Evolutionary conservation across 2,329 filamentous ascomycete genomes (phyloP).

Genomic region (Alternaria arborescens): DNA sequence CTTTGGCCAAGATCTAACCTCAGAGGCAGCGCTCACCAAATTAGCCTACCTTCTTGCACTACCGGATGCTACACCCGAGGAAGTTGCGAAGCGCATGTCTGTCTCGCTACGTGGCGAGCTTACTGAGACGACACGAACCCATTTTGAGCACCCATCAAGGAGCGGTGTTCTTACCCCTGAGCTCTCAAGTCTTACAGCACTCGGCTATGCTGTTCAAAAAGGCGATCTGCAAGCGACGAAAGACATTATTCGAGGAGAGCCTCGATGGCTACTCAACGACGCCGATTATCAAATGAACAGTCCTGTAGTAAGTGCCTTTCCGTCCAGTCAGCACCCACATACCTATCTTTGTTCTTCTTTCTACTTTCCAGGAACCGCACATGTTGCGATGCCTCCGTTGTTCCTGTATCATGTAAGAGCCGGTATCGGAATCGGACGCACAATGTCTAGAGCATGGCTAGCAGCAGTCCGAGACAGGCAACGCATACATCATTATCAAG

Average conservation of each 20-base stretch:
- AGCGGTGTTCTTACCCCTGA: constrained; percentile 62
- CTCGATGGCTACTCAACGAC: constrained; percentile 73
- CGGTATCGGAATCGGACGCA: constrained; percentile 39
- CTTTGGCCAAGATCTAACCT: constrained; percentile 87
- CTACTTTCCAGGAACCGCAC: constrained; percentile 23
- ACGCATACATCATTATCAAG: constrained; percentile 38
- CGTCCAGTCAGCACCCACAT: constrained; percentile 32
- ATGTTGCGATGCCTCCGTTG: constrained; percentile 12
- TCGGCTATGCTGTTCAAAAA: constrained; percentile 81
- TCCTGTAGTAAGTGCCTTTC: constrained; percentile 53
- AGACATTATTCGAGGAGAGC: constrained; percentile 73
- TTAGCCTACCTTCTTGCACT: constrained; percentile 83
- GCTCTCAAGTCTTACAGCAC: constrained; percentile 73
- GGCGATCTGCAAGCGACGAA: constrained; percentile 72
- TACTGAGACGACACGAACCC: constrained; percentile 75
- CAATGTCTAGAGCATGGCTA: constrained; percentile 20
- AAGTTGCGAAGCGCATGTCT: constrained; percentile 76
- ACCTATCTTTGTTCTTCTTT: constrained; percentile 33
- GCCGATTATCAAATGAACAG: constrained; percentile 86
- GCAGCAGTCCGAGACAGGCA: constrained; percentile 31
- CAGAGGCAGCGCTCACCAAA: constrained; percentile 90
- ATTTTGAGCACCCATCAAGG: constrained; percentile 77
- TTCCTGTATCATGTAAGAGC: constrained; percentile 24
- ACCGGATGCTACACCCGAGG: constrained; percentile 68
- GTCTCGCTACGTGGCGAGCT: constrained; percentile 83